These are phyloP conservation scores for Colletotrichum sp. DNA, from an alignment of 2,329 filamentous ascomycete genomes.

Conservation along the genomic window DNA sequence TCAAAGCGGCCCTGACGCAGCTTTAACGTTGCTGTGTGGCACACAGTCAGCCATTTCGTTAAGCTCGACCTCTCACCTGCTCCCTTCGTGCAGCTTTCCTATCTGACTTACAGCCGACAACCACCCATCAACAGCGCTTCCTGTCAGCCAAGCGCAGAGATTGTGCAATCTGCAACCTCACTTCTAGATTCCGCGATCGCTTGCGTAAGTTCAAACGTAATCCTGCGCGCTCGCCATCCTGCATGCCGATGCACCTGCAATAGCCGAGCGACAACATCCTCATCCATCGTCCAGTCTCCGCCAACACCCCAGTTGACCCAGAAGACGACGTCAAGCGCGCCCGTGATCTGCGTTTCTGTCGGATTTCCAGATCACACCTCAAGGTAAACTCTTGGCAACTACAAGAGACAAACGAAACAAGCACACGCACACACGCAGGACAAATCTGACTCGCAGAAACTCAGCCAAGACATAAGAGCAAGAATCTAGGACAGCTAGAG, in stretches of 20 bases:
- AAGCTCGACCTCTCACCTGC: neutral
- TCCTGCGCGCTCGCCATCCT: neutral
- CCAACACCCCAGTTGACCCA: neutral
- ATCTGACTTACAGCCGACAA: conserved; percentile 4
- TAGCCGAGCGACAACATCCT: conserved; percentile 4
- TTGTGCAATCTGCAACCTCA: conserved; percentile 7
- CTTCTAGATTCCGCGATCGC: conserved; percentile 5
- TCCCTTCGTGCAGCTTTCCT: conserved; percentile 2
- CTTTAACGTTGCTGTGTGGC: neutral
- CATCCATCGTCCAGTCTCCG: neutral
- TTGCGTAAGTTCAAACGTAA: conserved; percentile 19
- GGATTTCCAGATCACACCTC: neutral
- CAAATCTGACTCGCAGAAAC: conserved; percentile 1
- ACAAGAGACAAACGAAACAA: neutral
- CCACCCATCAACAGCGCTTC: neutral
- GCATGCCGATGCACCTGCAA: conserved; percentile 10
- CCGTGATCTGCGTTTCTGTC: neutral
- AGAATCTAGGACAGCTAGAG: neutral
- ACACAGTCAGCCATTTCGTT: neutral
- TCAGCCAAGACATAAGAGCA: conserved; percentile 3
- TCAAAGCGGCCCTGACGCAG: neutral
- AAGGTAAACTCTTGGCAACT: conserved; percentile 1
- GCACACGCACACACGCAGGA: neutral
- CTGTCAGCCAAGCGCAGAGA: conserved; percentile 9
- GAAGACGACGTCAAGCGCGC: conserved; percentile 5